Base-by-base conservation (phyloP, 2,329 filamentous ascomycete genomes). In the Cladosporium sp. region DNA sequence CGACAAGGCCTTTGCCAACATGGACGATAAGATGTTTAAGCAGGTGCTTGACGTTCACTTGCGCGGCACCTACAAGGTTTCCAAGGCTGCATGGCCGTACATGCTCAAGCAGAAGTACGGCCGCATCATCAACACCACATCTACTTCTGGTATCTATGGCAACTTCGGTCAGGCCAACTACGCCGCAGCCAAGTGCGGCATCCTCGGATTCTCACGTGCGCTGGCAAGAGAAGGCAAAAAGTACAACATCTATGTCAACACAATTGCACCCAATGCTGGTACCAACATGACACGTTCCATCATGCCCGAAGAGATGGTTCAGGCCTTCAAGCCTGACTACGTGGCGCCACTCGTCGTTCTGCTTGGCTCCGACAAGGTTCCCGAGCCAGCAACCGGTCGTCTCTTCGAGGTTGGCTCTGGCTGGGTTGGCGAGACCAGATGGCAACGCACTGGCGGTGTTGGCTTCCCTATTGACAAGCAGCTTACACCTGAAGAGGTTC, bases 81-180 rank as follows among this genome's bases (percentile, higher is more conserved):
- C 91, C 72, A 97, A 96, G 84, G 94, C 94, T 62, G 94, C 94
- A 19, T 99, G 93, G 92, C 94, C 94, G 52, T 89, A 95, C 76
- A 90, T 99, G 82, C 82, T 97, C 55, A 96, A 97, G 84, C 94
- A 99, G 77, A 97, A 97, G 82, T 99, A 97, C 71, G 94, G 94
- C 66, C 91, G 94, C 70, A 86, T 99, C 62, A 82, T 99, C 71
- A 99, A 99, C 83, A 99, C 94, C 50, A 94, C 94, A 40, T 96
- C 91, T 37, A 97, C 94, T 51, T 95, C 89, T 68, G 94, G 94
- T 76, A 96, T 99, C 75, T 99, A 99, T 74, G 94, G 94, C 68
- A 99, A 97, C 84, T 99, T 99, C 74, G 94, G 94, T 63, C 94
- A 99, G 78, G 90, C 93, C 70, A 99, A 99, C 83, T 99, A 99